Evolutionary conservation across 139 green algal genomes (phyloP).

Genomic region (Chlorella sp.): DNA sequence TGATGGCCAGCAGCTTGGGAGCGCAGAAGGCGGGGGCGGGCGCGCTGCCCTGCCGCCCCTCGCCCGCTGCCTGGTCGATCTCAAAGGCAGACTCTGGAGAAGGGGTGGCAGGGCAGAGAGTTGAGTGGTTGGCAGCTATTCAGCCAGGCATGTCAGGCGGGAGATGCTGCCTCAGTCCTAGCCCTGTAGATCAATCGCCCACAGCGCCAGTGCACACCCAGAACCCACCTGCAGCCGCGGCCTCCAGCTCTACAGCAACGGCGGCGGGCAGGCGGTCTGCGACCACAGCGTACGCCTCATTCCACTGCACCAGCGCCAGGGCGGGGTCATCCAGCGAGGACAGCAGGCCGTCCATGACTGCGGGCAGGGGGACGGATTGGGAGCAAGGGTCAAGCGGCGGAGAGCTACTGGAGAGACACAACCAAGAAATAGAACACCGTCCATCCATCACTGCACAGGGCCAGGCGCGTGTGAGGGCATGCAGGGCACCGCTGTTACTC

Average conservation of each 20-base stretch:
- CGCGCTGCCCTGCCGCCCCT: neutral
- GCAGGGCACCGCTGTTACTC: no score
- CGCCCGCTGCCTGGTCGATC: conserved; percentile 10
- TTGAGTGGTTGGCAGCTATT: no score
- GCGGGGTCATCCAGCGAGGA: conserved; percentile 77
- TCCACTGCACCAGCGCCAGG: conserved; percentile 89
- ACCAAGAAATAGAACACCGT: no score
- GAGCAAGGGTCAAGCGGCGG: no score
- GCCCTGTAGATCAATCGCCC: no score
- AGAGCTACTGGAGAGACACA: no score
- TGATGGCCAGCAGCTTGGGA: conserved; percentile 4
- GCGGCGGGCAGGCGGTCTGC: conserved; percentile 68
- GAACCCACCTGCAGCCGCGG: neutral
- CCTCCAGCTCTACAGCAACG: conserved; percentile 56
- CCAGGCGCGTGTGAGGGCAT: no score
- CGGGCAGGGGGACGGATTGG: neutral
- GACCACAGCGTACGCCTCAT: conserved; percentile 77
- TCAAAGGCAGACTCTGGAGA: conserved; percentile 8
- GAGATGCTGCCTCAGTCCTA: no score
- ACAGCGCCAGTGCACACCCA: neutral
- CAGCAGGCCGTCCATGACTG: conserved; percentile 76
- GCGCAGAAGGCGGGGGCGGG: conserved; percentile 18
- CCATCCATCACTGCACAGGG: no score
- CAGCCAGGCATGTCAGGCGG: no score
- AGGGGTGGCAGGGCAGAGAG: neutral